Percentiles rank a stretch among this genome's conserved stretches.
Evolutionary conservation across 2,329 filamentous ascomycete genomes (phyloP).

Genomic region (Stylonectria norvegica): DNA sequence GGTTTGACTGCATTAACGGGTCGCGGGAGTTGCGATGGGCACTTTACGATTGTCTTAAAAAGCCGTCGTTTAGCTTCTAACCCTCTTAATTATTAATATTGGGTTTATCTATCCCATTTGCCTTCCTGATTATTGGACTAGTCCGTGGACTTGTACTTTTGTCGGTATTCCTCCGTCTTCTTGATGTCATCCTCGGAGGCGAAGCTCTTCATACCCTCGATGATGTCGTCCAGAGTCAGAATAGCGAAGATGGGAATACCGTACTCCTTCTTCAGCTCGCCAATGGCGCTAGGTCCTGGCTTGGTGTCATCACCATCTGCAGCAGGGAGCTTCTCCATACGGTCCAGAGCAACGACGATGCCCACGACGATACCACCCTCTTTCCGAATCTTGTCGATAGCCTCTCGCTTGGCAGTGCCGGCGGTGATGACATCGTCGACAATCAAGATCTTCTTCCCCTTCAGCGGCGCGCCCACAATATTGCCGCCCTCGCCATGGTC

Average conservation of each 20-base stretch:
- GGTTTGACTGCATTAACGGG: too few relatives aligned
- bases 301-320: constrained; percentile 63
- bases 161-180: constrained; percentile 70
- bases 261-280: constrained; percentile 78
- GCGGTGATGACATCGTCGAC: constrained; percentile 97
- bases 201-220: constrained; percentile 61
- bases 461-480: constrained; percentile 83
- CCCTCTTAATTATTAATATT: too few relatives aligned
- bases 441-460: constrained; percentile 82
- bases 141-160: constrained; percentile 60
- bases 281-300: constrained; percentile 75
- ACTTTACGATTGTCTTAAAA: too few relatives aligned
- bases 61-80: too few relatives aligned
- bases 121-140: too few relatives aligned
- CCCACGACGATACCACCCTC: constrained; percentile 83
- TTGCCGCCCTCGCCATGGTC: constrained; percentile 91
- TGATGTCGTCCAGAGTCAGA: constrained; percentile 79
- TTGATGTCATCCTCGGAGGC: constrained; percentile 61
- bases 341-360: constrained; percentile 83
- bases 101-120: not conserved
- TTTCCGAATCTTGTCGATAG: constrained; percentile 80
- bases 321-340: constrained; percentile 75
- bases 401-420: constrained; percentile 89
- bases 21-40: too few relatives aligned
- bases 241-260: constrained; percentile 81